phyloP scores from a whole-genome alignment of 345 rosid genomes.

The Populus deltoides region DNA sequence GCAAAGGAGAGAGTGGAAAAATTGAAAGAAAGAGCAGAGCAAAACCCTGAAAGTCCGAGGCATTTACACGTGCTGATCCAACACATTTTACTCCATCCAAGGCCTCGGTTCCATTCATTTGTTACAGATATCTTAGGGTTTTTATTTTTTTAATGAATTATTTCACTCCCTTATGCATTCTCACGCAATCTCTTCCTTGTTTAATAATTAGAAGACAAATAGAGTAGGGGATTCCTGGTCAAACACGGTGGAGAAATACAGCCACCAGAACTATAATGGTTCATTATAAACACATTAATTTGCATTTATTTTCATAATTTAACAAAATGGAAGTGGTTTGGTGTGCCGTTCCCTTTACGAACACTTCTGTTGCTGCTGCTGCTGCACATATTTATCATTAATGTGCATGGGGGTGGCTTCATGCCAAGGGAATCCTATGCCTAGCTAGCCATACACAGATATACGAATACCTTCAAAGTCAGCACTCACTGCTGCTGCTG shows the following conservation, averaged over 20 bases:
- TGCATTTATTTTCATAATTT: conserved; percentile 1
- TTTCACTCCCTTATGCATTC: conserved; percentile 33
- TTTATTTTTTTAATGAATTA: neutral
- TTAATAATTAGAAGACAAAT: neutral
- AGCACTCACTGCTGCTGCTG: neutral
- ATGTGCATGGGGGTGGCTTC: neutral
- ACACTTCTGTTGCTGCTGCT: conserved; percentile 17
- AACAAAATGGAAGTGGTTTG: neutral
- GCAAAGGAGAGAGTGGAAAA: neutral
- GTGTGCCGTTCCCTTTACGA: conserved; percentile 67
- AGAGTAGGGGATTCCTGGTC: conserved; percentile 37
- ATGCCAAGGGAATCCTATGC: neutral
- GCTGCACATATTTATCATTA: neutral
- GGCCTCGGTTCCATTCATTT: conserved; percentile 28
- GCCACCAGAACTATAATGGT: neutral
- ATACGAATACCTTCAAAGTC: neutral
- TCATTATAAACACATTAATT: neutral
- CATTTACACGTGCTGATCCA: conserved; percentile 40
- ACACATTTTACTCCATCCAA: conserved; percentile 30
- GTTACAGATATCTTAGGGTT: neutral
- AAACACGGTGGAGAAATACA: conserved; percentile 42
- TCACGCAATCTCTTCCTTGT: conserved; percentile 35
- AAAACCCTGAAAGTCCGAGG: conserved; percentile 38
- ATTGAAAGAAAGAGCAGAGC: neutral
- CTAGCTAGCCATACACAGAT: neutral